phyloP scores from a whole-genome alignment of 2,329 filamentous ascomycete genomes.

The Hypocreales sp. region DNA sequence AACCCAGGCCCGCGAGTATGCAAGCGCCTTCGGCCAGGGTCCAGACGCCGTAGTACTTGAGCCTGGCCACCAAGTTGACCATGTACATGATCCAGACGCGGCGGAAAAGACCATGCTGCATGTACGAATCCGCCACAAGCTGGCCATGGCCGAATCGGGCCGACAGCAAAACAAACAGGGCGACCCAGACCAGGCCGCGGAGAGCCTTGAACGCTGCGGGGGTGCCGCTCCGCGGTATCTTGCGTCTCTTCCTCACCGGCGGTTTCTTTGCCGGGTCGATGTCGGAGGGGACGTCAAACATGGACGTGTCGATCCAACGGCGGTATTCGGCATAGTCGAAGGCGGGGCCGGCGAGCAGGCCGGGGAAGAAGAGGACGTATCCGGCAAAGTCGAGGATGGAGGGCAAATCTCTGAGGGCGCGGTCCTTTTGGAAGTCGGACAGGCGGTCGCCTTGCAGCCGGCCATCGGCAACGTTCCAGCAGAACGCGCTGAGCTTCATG shows the following conservation, averaged over 20 bases:
- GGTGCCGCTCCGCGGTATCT: constrained; percentile 78
- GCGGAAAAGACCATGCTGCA: constrained; percentile 51
- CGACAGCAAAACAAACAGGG: constrained; percentile 59
- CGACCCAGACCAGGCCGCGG: constrained; percentile 64
- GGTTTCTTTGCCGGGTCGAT: constrained; percentile 77
- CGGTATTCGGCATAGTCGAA: constrained; percentile 93
- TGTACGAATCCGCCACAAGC: constrained; percentile 50
- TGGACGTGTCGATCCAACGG: constrained; percentile 81
- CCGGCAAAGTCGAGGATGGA: constrained; percentile 66
- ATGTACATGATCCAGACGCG: constrained; percentile 72
- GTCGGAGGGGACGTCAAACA: constrained; percentile 76
- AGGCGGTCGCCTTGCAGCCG: constrained; percentile 63
- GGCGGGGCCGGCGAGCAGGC: constrained; percentile 74
- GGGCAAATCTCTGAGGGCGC: constrained; percentile 62
- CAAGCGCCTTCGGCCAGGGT: constrained; percentile 83
- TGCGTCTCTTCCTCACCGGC: constrained; percentile 74
- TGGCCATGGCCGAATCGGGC: constrained; percentile 48
- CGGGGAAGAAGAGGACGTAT: constrained; percentile 92
- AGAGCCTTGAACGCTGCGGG: constrained; percentile 67
- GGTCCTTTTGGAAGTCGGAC: constrained; percentile 75
- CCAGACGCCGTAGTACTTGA: constrained; percentile 98
- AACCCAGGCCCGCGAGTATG: constrained; percentile 84
- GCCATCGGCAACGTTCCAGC: constrained; percentile 95
- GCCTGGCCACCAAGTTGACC: constrained; percentile 64
- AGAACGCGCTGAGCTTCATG: constrained; percentile 94